Evolutionary conservation across 1,284 basidiomycete genomes (phyloP).

Genomic region (Schizophyllum commune): DNA sequence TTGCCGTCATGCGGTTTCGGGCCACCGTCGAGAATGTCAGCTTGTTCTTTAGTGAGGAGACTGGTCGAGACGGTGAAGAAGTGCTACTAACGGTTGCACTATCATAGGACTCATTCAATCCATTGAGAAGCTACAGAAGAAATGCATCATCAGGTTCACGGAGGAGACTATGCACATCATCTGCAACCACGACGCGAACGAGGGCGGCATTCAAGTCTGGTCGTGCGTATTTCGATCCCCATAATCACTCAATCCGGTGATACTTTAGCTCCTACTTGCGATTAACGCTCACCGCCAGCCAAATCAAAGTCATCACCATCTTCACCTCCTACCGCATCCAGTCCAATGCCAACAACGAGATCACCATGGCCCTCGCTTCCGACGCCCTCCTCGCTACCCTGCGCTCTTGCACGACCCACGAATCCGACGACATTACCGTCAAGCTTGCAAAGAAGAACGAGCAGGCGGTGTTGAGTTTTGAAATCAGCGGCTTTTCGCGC

Average conservation of each 20-base stretch:
- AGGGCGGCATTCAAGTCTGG: constrained; percentile 88
- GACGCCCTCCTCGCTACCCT: constrained; percentile 75
- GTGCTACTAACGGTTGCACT: neutral
- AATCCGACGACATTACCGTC: constrained; percentile 65
- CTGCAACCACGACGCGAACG: constrained; percentile 70
- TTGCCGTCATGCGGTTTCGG: constrained; percentile 51
- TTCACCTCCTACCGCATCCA: constrained; percentile 83
- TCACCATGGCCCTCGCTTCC: constrained; percentile 63
- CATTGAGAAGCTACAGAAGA: constrained; percentile 77
- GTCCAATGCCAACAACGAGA: constrained; percentile 80
- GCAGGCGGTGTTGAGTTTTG: constrained; percentile 66
- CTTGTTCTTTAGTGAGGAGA: constrained; percentile 49
- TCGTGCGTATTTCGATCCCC: constrained; percentile 50
- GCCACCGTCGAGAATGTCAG: constrained; percentile 53
- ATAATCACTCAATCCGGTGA: neutral
- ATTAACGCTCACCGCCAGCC: constrained; percentile 24
- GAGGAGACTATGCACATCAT: constrained; percentile 77
- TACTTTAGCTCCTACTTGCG: neutral
- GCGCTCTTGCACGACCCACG: constrained; percentile 48
- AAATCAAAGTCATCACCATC: constrained; percentile 61
- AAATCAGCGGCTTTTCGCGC: constrained; percentile 53
- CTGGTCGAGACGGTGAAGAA: neutral
- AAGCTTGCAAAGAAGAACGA: constrained; percentile 81
- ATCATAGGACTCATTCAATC: constrained; percentile 62
- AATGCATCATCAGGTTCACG: constrained; percentile 75